phyloP scores from a whole-genome alignment of 2,329 filamentous ascomycete genomes.

The Arthrobotrys pseudoclavata region DNA sequence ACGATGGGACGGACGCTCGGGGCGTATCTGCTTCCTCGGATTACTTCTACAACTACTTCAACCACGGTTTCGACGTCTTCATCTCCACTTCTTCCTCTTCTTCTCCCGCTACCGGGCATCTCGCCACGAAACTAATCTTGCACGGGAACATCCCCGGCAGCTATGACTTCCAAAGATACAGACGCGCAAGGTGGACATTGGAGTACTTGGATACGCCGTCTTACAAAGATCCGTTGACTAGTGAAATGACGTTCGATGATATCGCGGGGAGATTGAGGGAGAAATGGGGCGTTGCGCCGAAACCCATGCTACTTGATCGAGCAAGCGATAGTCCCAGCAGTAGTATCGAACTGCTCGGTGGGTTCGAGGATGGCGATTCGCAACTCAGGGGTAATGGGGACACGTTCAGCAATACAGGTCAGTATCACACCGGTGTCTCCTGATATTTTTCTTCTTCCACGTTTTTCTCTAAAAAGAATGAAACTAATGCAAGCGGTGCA shows the following conservation, averaged over 20 bases:
- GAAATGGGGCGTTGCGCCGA: constrained; percentile 70
- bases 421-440: constrained; percentile 32
- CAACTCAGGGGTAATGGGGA: constrained; percentile 69
- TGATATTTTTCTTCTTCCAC: background rate
- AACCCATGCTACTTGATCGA: constrained; percentile 84
- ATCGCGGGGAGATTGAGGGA: constrained; percentile 72
- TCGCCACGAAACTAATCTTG: constrained; percentile 90
- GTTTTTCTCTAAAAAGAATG: background rate
- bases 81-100: constrained; percentile 81
- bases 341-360: constrained; percentile 85
- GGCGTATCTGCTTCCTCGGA: constrained; percentile 73
- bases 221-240: constrained; percentile 70
- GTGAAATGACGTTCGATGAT: constrained; percentile 82
- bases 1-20: constrained; percentile 67
- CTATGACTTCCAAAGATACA: constrained; percentile 95
- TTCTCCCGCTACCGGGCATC: constrained; percentile 78
- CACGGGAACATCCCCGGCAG: constrained; percentile 96
- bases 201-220: constrained; percentile 58
- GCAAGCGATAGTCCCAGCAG: constrained; percentile 93
- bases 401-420: constrained; percentile 63
- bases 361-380: constrained; percentile 81
- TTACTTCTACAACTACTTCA: constrained; percentile 97
- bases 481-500: constrained; percentile 9
- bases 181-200: constrained; percentile 82
- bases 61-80: constrained; percentile 91